Percentiles rank a stretch among this genome's conserved stretches.
Conservation (phyloP, 2,329 filamentous ascomycete genomes). For the Xylariaceae sp. region DNA sequence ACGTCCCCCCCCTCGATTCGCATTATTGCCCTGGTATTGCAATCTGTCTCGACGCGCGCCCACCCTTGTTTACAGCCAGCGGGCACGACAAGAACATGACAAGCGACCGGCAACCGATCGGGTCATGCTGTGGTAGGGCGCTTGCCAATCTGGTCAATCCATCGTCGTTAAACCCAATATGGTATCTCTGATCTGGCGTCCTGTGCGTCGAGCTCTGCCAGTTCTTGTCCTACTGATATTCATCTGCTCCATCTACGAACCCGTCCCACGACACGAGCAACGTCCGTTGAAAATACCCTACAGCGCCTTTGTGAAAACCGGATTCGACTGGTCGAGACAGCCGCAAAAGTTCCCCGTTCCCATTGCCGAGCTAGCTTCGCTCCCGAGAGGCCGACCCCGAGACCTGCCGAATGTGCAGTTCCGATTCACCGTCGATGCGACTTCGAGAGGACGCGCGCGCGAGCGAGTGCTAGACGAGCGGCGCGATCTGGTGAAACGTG, state of each 20-base stretch:
- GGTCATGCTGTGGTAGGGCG: too few relatives aligned
- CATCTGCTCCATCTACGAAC: not conserved
- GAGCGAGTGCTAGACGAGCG: conserved; percentile 21
- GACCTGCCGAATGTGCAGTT: conserved; percentile 10
- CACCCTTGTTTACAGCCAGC: too few relatives aligned
- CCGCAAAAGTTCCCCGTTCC: conserved; percentile 9
- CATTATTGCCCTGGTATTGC: too few relatives aligned
- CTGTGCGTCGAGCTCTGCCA: not conserved
- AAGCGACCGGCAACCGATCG: too few relatives aligned
- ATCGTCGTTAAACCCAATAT: too few relatives aligned
- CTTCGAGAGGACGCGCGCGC: conserved; percentile 4
- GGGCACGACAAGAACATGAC: too few relatives aligned
- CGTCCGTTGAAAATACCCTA: not conserved
- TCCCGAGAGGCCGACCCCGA: conserved; percentile 10
- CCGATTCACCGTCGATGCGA: conserved; percentile 6
- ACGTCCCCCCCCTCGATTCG: too few relatives aligned
- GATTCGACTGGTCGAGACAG: conserved; percentile 15
- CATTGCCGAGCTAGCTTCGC: conserved; percentile 4
- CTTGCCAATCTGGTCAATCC: too few relatives aligned
- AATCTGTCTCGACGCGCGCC: too few relatives aligned
- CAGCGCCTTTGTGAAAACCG: conserved; percentile 5
- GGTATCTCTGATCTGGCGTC: not conserved
- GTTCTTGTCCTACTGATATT: not conserved
- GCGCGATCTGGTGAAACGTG: conserved; percentile 28
- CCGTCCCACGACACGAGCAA: not conserved